Conservation (phyloP, 768 basidiomycete species). For the Pisolithus microcarpus region DNA sequence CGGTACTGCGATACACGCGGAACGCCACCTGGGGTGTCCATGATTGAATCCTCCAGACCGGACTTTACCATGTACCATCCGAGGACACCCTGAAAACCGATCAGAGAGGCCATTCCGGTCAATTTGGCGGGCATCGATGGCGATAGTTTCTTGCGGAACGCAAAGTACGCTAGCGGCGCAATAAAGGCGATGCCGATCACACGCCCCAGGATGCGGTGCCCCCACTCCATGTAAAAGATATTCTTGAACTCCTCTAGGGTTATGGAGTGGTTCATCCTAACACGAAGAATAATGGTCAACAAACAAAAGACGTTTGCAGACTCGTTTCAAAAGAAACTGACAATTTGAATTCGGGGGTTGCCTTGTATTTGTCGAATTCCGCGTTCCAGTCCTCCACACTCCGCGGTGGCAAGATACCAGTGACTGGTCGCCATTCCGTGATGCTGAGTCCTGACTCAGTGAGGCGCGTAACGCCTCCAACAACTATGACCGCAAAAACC, state of each 20-base stretch:
- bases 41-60: constrained; percentile 76
- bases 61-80: constrained; percentile 99
- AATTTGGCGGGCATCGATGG: constrained; percentile 56
- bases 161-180: constrained; percentile 77
- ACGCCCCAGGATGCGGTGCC: constrained; percentile 88
- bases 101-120: constrained; percentile 64
- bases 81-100: constrained; percentile 85
- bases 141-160: constrained; percentile 61
- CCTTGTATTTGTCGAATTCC: constrained; percentile 92
- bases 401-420: constrained; percentile 82
- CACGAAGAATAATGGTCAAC: neutral
- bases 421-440: constrained; percentile 94
- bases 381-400: constrained; percentile 67
- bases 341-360: constrained; percentile 94
- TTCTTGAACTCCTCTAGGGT: constrained; percentile 86
- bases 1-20: constrained; percentile 97
- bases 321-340: constrained; percentile 35
- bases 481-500: constrained; percentile 87
- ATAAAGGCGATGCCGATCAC: constrained; percentile 79
- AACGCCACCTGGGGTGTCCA: constrained; percentile 75
- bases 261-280: constrained; percentile 84
- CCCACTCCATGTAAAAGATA: constrained; percentile 99
- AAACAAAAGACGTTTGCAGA: neutral
- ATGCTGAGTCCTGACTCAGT: constrained; percentile 98
- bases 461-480: constrained; percentile 92